Evolutionary conservation across 2,329 filamentous ascomycete species (phyloP).

Genomic region (Alternaria gansuensis): DNA sequence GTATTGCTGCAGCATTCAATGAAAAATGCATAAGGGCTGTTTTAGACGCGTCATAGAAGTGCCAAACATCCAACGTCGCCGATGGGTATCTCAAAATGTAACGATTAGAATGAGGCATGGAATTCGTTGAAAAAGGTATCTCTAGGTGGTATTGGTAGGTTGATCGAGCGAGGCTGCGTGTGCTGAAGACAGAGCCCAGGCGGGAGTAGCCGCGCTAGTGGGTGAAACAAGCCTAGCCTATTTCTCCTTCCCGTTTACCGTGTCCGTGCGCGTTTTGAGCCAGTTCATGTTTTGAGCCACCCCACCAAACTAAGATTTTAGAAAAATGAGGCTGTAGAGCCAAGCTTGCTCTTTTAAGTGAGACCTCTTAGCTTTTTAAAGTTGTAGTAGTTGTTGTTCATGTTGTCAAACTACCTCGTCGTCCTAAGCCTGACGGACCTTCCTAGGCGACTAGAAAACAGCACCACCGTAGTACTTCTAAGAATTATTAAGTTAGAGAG

Average conservation of each 20-base stretch:
- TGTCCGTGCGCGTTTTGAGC: no score
- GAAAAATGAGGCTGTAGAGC: no score
- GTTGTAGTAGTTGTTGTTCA: no score
- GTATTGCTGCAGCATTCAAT: constrained; percentile 8
- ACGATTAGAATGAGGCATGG: not conserved
- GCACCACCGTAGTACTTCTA: no score
- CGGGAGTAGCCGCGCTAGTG: constrained; percentile 22
- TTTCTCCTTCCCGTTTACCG: constrained; percentile 13
- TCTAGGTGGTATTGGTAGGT: not conserved
- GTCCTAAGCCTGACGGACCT: no score
- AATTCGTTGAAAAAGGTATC: not conserved
- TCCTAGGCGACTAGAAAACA: no score
- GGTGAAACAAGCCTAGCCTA: constrained; percentile 16
- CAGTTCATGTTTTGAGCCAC: no score
- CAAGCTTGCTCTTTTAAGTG: no score
- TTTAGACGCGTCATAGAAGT: constrained; percentile 14
- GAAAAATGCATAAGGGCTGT: not conserved
- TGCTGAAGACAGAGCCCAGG: not conserved
- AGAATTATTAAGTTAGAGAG: no score
- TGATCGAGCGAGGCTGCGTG: constrained; percentile 13
- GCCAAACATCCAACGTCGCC: constrained; percentile 15
- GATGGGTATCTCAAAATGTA: constrained; percentile 2
- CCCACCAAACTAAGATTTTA: no score
- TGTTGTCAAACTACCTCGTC: no score
- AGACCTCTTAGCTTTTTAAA: no score